phyloP scores from a whole-genome alignment of 495 filamentous ascomycete genomes.

The Penicillium goetzii region DNA sequence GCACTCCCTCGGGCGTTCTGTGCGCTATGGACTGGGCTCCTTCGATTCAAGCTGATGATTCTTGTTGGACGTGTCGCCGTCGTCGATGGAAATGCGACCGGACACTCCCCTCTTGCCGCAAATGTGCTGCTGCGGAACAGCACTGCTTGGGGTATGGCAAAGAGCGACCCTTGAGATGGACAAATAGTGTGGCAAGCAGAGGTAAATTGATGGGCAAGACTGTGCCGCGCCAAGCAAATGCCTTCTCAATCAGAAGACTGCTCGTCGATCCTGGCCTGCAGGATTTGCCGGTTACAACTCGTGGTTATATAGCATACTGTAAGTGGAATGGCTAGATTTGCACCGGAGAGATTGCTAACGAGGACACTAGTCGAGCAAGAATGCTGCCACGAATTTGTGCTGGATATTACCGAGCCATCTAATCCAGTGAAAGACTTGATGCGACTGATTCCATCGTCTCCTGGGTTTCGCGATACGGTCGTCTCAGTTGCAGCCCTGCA shows the following conservation, averaged over 20 bases:
- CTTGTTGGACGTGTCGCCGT: conserved; percentile 31
- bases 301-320: conserved; percentile 26
- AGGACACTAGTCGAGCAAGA: conserved; percentile 19
- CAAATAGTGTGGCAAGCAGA: conserved; percentile 28
- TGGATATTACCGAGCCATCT: conserved; percentile 14
- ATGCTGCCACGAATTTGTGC: conserved; percentile 22
- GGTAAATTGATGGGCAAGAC: conserved; percentile 27
- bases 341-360: not conserved
- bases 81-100: conserved; percentile 29
- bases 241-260: conserved; percentile 8
- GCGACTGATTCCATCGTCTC: conserved; percentile 26
- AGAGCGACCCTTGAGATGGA: conserved; percentile 25
- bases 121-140: conserved; percentile 12
- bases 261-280: conserved; percentile 23
- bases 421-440: conserved; percentile 30
- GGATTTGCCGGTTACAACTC: conserved; percentile 16
- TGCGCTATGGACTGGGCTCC: not conserved
- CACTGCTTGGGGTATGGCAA: conserved; percentile 24
- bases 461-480: conserved; percentile 21
- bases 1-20: not conserved
- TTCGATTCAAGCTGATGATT: conserved; percentile 1
- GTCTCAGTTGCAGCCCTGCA: conserved; percentile 26
- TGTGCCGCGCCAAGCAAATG: conserved; percentile 6
- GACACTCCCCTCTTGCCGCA: conserved; percentile 22
- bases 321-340: not conserved